Conservation (phyloP, 768 basidiomycete genomes). For the Pisolithus sp. region DNA sequence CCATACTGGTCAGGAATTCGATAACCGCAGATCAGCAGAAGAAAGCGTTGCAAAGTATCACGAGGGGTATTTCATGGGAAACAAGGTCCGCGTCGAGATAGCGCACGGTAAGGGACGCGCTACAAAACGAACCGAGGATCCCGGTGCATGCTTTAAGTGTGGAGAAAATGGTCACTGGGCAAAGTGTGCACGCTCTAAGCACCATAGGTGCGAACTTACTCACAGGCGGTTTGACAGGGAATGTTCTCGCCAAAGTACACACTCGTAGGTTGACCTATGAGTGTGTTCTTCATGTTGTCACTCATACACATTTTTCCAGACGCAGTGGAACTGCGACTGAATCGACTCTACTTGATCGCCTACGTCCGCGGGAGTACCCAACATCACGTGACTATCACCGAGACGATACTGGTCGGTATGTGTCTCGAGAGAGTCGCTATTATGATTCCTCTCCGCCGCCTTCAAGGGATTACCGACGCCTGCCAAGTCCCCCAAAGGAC, state of each 20-base stretch:
- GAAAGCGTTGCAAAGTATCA: constrained; percentile 85
- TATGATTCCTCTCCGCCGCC: constrained; percentile 44
- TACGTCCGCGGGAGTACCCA: constrained; percentile 50
- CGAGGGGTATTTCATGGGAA: constrained; percentile 88
- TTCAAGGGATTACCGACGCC: constrained; percentile 54
- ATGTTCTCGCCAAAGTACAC: constrained; percentile 52
- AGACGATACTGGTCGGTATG: constrained; percentile 49
- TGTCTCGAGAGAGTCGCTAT: constrained; percentile 49
- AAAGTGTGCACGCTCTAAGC: constrained; percentile 44
- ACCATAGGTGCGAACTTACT: not conserved
- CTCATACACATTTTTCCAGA: constrained; percentile 19
- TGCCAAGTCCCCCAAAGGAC: constrained; percentile 57
- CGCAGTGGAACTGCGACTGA: constrained; percentile 41
- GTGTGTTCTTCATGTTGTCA: not conserved
- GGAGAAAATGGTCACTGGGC: constrained; percentile 87
- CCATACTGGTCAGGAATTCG: constrained; percentile 61
- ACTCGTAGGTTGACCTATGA: constrained; percentile 37
- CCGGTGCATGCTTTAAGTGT: constrained; percentile 85
- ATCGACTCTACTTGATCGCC: constrained; percentile 50
- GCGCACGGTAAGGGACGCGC: constrained; percentile 81
- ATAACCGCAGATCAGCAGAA: constrained; percentile 72
- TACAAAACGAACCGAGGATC: constrained; percentile 77
- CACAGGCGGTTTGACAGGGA: constrained; percentile 41
- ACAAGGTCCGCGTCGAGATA: constrained; percentile 82
- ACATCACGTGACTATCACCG: constrained; percentile 38